Evolutionary conservation across 192 early-diverging fungal genomes (phyloP), one percentile per base, ranked within the genome.

Genomic region (Coemansia sp.): DNA sequence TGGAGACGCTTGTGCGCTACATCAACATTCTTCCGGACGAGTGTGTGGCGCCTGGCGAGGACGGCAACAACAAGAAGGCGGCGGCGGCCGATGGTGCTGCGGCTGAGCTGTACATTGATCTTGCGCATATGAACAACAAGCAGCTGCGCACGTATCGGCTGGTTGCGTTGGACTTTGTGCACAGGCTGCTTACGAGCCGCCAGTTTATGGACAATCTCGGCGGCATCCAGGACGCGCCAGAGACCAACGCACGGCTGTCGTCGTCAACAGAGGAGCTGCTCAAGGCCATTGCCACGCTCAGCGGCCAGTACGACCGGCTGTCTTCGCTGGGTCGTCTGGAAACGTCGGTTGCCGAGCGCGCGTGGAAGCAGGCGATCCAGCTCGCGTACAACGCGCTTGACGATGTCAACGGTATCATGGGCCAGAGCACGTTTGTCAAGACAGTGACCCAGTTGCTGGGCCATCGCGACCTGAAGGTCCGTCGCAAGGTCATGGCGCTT

Each of bases 401-500:
- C 58, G 87, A 87, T 47, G 81, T 93, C 17, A 91, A 94, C 33
- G 81, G 78, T 4, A 80, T 94, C 29, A 84, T 98, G 68, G 83
- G 92, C 15, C 70, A 91, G 28, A 77, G 82, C 30, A 77, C 86
- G 14, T 97, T 98, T 73, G 83, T 92, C 57, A 69, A 85, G 50
- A 86, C 93, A 15, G 84, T 90, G 20, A 56, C 77, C 8, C 61
- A 72, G 2, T 78, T 98, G 31, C 72, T 91, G 38, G 57, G 69
- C 27, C 85, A 91, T 50, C 55, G 64, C 44, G 85, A 88, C 48
- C 59, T 75, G 55, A 70, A 75, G 57, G 87, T 94, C 59, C 87
- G 91, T 62, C 83, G 87, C 65, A 86, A 88, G 68, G 89, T 88
- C 29, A 80, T 95, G 74, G 74, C 68, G 6, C 79, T 97, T 65